Base-by-base conservation (phyloP, 176 grass and related monocot species). In the Eleusine coracana region DNA sequence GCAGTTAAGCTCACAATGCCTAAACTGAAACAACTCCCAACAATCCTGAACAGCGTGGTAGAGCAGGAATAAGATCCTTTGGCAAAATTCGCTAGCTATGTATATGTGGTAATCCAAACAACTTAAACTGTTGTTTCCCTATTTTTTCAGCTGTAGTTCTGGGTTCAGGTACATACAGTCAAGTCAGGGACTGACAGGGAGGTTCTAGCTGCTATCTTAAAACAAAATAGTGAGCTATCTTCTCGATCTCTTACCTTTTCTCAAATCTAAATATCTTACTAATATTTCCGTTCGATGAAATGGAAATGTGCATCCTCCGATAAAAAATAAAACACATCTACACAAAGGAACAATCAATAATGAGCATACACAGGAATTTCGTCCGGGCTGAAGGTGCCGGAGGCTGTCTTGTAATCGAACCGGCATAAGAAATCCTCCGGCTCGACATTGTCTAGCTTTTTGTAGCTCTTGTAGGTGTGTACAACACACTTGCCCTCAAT, bases 391-490 rank as follows among this genome's bases (percentile, higher is more conserved):
- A 96, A 96, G 0, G 85, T 74, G 13, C 88, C 86, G 4, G 88
- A 82, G 64, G 93, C 83, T 0, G 93, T 88, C 69, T 93, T 96
- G 74, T 96, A 96, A 68, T 96, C 93, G 7, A 96, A 96, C 20
- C 93, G 86, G 83, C 90, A 93, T 83, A 96, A 96, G 84, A 76
- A 93, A 71, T 96, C 93, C 73, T 93, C 93, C 0, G 88, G n/a
- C 2, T 91, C 90, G 12, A 93, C 93, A 74, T 96, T 93, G 75
- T 89, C 86, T 31, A 96, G 90, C 88, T 89, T 92, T 68, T 90
- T 96, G 88, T 96, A 96, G 16, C 85, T 86, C 88, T 96, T 92
- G 81, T 91, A 96, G 29, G 93, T 79, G 77, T 96, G 93, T 31
- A 96, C 93, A 50, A 86, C 14, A 66, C 93, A 96, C 70, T 86